Base-by-base conservation (phyloP, 768 basidiomycete species). In the Suillus subaureus region DNA sequence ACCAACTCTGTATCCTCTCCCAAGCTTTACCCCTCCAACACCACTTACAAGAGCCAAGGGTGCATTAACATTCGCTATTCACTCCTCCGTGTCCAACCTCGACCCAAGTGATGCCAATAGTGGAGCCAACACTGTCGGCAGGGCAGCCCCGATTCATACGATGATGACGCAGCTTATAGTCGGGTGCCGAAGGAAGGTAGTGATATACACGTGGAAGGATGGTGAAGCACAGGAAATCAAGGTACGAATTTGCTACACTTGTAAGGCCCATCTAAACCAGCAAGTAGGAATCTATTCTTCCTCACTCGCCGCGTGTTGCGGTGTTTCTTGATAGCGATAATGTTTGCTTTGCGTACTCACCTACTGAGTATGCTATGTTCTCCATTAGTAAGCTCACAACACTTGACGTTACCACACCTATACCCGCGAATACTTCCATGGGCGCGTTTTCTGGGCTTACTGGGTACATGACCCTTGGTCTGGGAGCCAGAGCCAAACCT, bases 231-330 rank as follows among this genome's bases (percentile, higher is more conserved):
- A 93, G 68, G 89, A 88, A 51, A 75, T 82, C 58, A 89, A 87
- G 80, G 93, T 93, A 70, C 62, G 83, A 69, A 21, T 6, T 15
- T 54, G 26, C 18, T 42, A 18, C 63, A 57, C 26, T 43, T 61
- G 28, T 60, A n/a, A 7, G 42, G 54, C 26, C 35, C 16, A 43
- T 62, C 13, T 63, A 58, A 64, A 23, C n/a, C 26, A 40, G n/a
- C 26, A 18, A 66, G 13, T 45, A 96, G 92, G 97, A 99, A 84
- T 80, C 88, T 4, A 71, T 82, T 0, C 81, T 98, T 4, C 92
- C 96, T 15, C 97, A 99, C 74, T 95, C 96, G 11, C 90, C 97
- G n/a, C 87, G 97, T 47, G 82, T 85, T 0, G 89, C 97, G 60
- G 81, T 89, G 3, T 96, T 98, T 74, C 77, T 94, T 60, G 80